These are phyloP conservation scores for Leccinum brunneo-olivaceum DNA, from an alignment of 1,284 basidiomycete genomes.

Conservation along the genomic window DNA sequence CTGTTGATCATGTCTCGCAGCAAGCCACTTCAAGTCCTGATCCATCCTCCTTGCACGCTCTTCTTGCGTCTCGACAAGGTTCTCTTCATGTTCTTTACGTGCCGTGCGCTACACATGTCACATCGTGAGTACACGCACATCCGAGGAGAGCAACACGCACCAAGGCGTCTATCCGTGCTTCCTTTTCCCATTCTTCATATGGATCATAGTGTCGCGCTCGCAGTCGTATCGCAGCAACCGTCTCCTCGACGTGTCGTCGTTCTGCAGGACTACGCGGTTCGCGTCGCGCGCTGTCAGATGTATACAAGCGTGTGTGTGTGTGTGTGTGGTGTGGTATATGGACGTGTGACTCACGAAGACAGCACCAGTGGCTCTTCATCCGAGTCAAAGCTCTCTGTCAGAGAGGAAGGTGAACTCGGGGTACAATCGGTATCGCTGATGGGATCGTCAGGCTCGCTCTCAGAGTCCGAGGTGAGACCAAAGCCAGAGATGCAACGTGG, in stretches of 20 bases:
- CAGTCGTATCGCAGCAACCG: slow-evolving; percentile 61
- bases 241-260: slow-evolving; percentile 53
- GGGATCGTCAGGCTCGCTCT: slow-evolving; percentile 31
- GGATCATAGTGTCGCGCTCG: slow-evolving; percentile 62
- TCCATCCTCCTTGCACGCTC: slow-evolving; percentile 33
- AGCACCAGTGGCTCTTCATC: slow-evolving; percentile 34
- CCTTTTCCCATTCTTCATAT: slow-evolving; percentile 73
- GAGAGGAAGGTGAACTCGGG: slow-evolving; percentile 19
- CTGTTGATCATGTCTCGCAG: slow-evolving; percentile 40
- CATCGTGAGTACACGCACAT: not conserved
- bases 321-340: not conserved
- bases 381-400: slow-evolving; percentile 36
- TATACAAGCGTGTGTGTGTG: no score
- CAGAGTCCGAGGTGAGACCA: slow-evolving; percentile 44
- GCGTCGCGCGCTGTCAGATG: slow-evolving; percentile 18
- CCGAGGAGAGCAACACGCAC: slow-evolving; percentile 35
- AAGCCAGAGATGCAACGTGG: slow-evolving; percentile 40
- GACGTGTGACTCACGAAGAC: slow-evolving; percentile 29
- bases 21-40: slow-evolving; percentile 34
- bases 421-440: slow-evolving; percentile 20
- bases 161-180: slow-evolving; percentile 61
- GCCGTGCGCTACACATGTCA: slow-evolving; percentile 45
- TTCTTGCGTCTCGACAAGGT: slow-evolving; percentile 35
- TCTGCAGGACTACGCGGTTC: slow-evolving; percentile 36
- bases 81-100: slow-evolving; percentile 43